These are phyloP conservation scores for Aureobasidium mangrovei DNA, from an alignment of 2,329 filamentous ascomycete genomes.

Conservation along the genomic window DNA sequence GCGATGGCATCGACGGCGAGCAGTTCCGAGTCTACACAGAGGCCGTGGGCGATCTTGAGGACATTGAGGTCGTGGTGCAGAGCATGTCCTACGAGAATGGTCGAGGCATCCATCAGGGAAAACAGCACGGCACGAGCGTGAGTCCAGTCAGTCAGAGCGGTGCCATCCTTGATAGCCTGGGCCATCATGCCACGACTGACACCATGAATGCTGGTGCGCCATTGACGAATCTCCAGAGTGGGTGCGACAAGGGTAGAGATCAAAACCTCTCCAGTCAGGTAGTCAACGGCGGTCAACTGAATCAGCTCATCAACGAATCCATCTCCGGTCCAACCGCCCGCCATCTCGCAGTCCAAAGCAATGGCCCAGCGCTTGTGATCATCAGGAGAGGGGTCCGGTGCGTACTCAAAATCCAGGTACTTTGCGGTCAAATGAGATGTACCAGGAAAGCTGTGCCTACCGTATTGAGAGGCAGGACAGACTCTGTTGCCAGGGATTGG, in stretches of 20 bases:
- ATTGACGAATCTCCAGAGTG: neutral
- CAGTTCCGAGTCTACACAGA: neutral
- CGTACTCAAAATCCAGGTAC: neutral
- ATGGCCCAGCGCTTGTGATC: neutral
- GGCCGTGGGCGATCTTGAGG: neutral
- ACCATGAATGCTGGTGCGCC: conserved; percentile 4
- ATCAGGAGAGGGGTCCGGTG: neutral
- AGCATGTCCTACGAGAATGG: conserved; percentile 6
- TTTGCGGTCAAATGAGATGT: neutral
- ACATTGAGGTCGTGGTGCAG: conserved; percentile 7
- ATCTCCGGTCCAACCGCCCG: neutral
- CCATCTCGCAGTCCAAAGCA: conserved; percentile 4
- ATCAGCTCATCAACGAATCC: conserved; percentile 2
- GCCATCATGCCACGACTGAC: neutral
- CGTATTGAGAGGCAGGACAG: neutral
- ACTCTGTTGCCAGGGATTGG: neutral
- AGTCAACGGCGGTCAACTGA: conserved; percentile 3
- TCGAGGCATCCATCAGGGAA: neutral
- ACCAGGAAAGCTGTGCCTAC: neutral
- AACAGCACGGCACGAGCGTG: conserved; percentile 1
- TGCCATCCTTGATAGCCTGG: neutral
- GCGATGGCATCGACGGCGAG: neutral
- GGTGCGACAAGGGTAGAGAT: neutral
- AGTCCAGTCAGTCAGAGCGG: neutral
- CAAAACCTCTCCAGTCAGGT: neutral